Base-by-base conservation (phyloP, 208 protist species). In the Porcisia hertigi region DNA sequence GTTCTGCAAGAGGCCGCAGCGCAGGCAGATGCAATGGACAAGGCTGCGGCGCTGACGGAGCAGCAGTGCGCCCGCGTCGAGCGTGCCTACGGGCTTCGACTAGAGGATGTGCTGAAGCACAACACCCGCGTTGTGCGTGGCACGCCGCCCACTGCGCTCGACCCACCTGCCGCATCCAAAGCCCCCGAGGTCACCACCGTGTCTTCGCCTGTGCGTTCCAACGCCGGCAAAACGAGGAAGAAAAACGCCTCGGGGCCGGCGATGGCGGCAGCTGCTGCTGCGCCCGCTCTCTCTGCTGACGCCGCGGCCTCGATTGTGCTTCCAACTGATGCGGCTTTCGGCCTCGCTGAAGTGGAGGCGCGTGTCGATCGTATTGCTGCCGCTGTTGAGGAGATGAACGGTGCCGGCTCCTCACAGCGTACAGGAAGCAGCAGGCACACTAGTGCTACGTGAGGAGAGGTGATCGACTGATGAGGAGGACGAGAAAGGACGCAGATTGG, bases 1-100 rank as follows among this genome's bases (percentile, higher is more conserved):
- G 69, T 39, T 16, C 36, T 86, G 47, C 18, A 57, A 65, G 73
- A 25, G n/a, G 77, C 77, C 53, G 53, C 69, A 18, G 75, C 82
- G 59, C 55, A 30, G n/a, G 77, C 74, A 36, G 76, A 82, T 23
- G 66, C 60, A 25, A 75, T 83, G 16, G 90, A 94, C 65, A 72
- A 77, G 30, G 65, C 75, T 47, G 88, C 86, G 45, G 86, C 83
- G 66, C 79, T 96, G 63, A 83, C 76, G 23, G 43, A 34, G 34
- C 69, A 85, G 59, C 78, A 90, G 75, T 94, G 84, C 69, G 74
- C 72, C 53, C 75, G 78, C 9, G 87, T 96, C 6, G 82, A 89
- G 69, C 77, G 83, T 14, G 89, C 87, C 52, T 94, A 91, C 75
- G 53, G 43, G 14, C 72, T 90, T 25, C 92, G 90, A 9, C 69